Percentiles rank a stretch among this genome's conserved stretches.
Conservation (phyloP, 2,329 filamentous ascomycete species). For the Geosmithia flava region DNA sequence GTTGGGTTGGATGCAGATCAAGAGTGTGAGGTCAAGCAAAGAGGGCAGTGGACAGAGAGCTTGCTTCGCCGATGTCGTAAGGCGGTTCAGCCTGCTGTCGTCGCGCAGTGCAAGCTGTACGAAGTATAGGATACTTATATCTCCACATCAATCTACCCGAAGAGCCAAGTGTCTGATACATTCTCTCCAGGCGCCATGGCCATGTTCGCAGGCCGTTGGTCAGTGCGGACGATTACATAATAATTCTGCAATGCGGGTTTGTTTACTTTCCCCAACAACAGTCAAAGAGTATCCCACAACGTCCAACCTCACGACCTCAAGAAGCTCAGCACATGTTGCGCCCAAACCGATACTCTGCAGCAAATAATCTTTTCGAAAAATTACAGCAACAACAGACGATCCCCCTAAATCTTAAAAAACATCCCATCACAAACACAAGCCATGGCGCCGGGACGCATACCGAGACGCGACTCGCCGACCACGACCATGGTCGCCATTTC, state of each 20-base stretch:
- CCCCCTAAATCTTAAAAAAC: neutral
- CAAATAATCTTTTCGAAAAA: no score
- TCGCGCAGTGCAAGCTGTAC: neutral
- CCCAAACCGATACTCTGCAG: no score
- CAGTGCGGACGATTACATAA: slow-evolving; percentile 5
- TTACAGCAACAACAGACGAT: neutral
- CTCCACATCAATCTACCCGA: no score
- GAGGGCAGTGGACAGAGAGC: slow-evolving; percentile 10
- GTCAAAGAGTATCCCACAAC: neutral
- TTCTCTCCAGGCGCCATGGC: neutral
- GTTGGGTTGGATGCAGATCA: neutral
- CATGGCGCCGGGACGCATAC: slow-evolving; percentile 35
- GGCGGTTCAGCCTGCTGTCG: slow-evolving; percentile 30
- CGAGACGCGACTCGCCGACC: slow-evolving; percentile 13
- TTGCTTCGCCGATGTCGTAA: slow-evolving; percentile 20
- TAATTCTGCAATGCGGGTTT: slow-evolving; percentile 5
- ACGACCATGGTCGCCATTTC: slow-evolving; percentile 11
- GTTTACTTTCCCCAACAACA: slow-evolving; percentile 9
- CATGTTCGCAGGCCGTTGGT: neutral
- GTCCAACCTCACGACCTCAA: neutral
- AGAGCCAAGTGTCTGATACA: no score
- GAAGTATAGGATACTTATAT: neutral
- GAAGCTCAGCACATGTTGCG: neutral
- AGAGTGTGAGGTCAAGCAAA: slow-evolving; percentile 2
- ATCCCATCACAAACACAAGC: slow-evolving; percentile 3